Evolutionary conservation across 78 protist genomes (phyloP).

Genomic region (Dictyostelium discoideum): dicty_2.7 NC_007088.5:7248501-7249000

Average conservation of each 20-base stretch:
- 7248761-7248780: neutral
- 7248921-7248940: neutral
- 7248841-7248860: conserved; percentile 7
- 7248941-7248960: neutral
- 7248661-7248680: neutral
- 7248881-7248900: neutral
- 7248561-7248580: neutral
- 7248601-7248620: neutral
- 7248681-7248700: neutral
- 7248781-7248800: conserved; percentile 25
- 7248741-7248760: neutral
- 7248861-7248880: neutral
- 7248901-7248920: neutral
- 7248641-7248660: neutral
- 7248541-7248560: neutral
- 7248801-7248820: conserved; percentile 22
- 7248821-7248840: neutral
- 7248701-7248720: neutral
- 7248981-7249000: neutral
- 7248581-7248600: neutral
- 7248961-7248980: neutral
- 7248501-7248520: conserved; percentile 12
- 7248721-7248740: conserved; percentile 27
- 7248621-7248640: no score
- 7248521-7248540: neutral